Base-by-base conservation (phyloP, 352 stramenopile species). In the Phytophthora foliorum region DNA sequence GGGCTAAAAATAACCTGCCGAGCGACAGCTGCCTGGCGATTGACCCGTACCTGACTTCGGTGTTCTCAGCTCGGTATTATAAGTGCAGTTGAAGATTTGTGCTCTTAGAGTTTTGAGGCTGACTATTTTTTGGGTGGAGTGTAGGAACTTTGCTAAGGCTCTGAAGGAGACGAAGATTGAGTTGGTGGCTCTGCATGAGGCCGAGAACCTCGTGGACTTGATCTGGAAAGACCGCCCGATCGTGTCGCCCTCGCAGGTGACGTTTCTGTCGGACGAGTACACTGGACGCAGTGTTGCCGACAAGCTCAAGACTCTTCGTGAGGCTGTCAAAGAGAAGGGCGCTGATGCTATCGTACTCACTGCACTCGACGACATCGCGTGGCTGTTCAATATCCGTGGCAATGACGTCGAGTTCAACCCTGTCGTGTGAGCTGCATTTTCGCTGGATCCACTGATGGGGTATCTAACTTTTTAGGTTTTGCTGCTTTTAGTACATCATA, bases 301-400 rank as follows among this genome's bases (percentile, higher is more conserved):
- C 21, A 99, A 99, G 77, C 77, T 99, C 7, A 63, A 68, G 22
- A 82, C 82, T 31, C 73, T 96, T 27, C 91, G 95, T 62, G 75
- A 77, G 5, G 84, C 90, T 44, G 88, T 99, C 59, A 72, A 90
- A 48, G 84, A 92, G 19, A 98, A 98, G 57, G 90, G 87, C 16
- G 94, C 91, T 1, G 94, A 98, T 53, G 89, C 97, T 5, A 88
- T 98, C 38, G 89, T 99, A 13, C 89, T 99, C 54, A 96, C 91
- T 24, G 94, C 97, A 6, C 85, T 99, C 8, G 97, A 99, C 72
- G 98, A 99, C 70, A 97, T 98, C 31, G 91, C 90, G 32, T 99
- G 98, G 89, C 88, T 99, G 4, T 93, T 99, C 59, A 99, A 99
- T 80, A 90, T 99, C 29, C 92, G 98, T 24, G 98, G 97, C 58